These are phyloP conservation scores for Colletotrichum lentis DNA, from an alignment of 2,329 filamentous ascomycete species.

Conservation along the genomic window DNA sequence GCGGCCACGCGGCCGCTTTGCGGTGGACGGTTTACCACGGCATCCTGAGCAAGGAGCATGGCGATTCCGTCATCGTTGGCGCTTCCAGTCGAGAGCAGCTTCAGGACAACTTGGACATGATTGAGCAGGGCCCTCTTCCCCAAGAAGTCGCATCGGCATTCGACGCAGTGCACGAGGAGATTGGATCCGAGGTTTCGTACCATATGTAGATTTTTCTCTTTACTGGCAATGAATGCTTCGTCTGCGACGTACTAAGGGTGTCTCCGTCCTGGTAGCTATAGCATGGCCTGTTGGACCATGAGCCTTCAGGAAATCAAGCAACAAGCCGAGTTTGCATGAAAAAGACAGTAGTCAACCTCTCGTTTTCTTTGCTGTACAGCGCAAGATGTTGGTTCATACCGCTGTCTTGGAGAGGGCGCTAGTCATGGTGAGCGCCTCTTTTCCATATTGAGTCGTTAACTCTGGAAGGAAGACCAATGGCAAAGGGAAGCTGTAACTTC, in stretches of 20 bases:
- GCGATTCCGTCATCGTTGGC: background rate
- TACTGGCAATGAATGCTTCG: no score
- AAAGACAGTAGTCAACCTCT: no score
- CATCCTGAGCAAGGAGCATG: background rate
- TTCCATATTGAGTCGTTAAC: background rate
- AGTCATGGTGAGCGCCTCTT: background rate
- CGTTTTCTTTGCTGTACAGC: slow-evolving; percentile 43
- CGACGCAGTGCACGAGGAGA: no score
- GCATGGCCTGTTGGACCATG: no score
- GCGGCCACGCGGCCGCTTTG: background rate
- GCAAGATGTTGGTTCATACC: slow-evolving; percentile 46
- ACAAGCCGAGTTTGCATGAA: no score
- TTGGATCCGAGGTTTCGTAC: no score
- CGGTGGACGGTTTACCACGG: slow-evolving; percentile 8
- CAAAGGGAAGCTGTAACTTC: background rate
- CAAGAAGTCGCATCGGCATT: background rate
- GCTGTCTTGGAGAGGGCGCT: slow-evolving; percentile 38
- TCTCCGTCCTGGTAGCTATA: no score
- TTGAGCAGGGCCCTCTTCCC: slow-evolving; percentile 5
- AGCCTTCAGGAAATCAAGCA: no score
- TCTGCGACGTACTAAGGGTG: no score
- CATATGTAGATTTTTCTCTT: no score
- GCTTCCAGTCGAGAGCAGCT: background rate
- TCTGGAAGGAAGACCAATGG: background rate
- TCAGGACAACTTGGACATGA: background rate